These are phyloP conservation scores for Ormosia emarginata DNA, from an alignment of 306 rosid species.

Conservation along the genomic window DNA sequence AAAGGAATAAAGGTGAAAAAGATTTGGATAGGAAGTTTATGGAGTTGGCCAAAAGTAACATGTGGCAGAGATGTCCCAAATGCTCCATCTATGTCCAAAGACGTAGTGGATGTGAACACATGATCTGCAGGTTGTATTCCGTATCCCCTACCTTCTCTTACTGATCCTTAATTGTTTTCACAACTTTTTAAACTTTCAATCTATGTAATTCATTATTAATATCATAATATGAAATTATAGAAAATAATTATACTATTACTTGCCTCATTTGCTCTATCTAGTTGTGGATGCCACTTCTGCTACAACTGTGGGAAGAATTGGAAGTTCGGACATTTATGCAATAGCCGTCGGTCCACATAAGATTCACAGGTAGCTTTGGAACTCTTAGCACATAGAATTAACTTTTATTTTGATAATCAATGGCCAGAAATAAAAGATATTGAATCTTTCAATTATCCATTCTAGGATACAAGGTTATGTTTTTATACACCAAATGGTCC, in stretches of 20 bases:
- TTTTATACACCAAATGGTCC: background rate
- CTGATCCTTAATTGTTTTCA: background rate
- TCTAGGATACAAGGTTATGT: background rate
- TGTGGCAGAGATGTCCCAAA: background rate
- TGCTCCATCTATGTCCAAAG: background rate
- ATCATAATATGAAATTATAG: background rate
- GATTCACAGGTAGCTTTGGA: background rate
- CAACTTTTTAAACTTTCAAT: background rate
- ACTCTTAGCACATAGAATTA: background rate
- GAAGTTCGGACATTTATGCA: background rate
- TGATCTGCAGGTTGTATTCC: background rate
- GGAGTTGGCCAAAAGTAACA: background rate
- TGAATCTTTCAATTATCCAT: background rate
- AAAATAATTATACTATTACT: background rate
- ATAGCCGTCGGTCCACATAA: background rate
- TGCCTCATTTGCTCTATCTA: background rate
- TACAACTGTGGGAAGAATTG: conserved; percentile 13
- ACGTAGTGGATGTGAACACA: background rate
- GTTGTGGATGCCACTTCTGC: conserved; percentile 26
- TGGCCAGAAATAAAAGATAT: background rate
- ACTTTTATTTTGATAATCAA: background rate
- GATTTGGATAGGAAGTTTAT: background rate
- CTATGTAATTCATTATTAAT: background rate
- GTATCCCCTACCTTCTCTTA: background rate
- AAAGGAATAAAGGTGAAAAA: background rate